Evolutionary conservation across 495 filamentous ascomycete species (phyloP).

Genomic region (Daldinia grandis): DNA sequence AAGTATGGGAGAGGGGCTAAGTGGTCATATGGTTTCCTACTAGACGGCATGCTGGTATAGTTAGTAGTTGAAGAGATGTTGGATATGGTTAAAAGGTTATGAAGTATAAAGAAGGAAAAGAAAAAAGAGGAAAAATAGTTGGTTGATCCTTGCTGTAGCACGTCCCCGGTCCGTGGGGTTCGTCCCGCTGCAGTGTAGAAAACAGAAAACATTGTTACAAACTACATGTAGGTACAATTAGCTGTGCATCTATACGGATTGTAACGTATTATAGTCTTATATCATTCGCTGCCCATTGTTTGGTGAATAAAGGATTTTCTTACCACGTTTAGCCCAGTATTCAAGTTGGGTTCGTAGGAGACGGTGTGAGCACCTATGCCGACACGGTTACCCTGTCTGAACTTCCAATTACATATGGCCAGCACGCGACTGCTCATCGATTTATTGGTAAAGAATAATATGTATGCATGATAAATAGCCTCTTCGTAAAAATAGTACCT

Average conservation of each 20-base stretch:
- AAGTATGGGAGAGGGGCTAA: constrained; percentile 22
- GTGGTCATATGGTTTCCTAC: constrained; percentile 23
- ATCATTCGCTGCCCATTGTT: constrained; percentile 19
- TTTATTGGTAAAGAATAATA: neutral
- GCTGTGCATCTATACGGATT: constrained; percentile 35
- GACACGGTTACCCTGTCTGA: constrained; percentile 16
- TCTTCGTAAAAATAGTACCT: neutral
- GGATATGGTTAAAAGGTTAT: constrained; percentile 21
- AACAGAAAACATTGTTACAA: constrained; percentile 26
- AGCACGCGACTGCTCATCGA: constrained; percentile 18
- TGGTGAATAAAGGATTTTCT: constrained; percentile 30
- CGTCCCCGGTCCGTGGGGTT: constrained; percentile 34
- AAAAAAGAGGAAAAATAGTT: constrained; percentile 11
- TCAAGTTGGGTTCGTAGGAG: constrained; percentile 28
- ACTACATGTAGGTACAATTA: constrained; percentile 41
- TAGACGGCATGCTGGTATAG: constrained; percentile 23
- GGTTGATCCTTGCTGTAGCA: constrained; percentile 7
- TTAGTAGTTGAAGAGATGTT: constrained; percentile 17
- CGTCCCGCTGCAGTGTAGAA: constrained; percentile 20
- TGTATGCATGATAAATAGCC: neutral
- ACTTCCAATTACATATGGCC: constrained; percentile 19
- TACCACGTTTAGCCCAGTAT: constrained; percentile 31
- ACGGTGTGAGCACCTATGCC: constrained; percentile 8
- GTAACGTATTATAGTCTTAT: constrained; percentile 4
- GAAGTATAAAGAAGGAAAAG: constrained; percentile 17